Percentiles rank a stretch among this genome's conserved stretches.
phyloP scores from a whole-genome alignment of 1,139 yeast species.

The Nematodospora anomalae region DNA sequence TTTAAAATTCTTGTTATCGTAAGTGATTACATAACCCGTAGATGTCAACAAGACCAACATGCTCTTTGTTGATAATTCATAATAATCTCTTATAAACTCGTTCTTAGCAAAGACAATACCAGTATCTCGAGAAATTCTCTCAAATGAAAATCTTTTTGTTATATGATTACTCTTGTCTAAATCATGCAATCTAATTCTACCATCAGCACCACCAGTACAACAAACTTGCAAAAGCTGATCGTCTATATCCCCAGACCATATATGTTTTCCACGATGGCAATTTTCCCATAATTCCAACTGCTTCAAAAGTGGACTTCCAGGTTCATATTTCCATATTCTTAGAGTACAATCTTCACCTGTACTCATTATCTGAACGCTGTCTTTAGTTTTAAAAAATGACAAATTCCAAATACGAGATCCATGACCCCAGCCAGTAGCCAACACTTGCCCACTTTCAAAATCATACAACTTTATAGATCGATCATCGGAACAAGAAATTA shows the following conservation, averaged over 20 bases:
- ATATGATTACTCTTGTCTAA: conserved; percentile 23
- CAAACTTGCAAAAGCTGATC: conserved; percentile 41
- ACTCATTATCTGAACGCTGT: conserved; percentile 50
- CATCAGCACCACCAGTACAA: conserved; percentile 90
- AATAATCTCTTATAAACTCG: conserved; percentile 66
- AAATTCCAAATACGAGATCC: conserved; percentile 91
- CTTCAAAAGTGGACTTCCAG: conserved; percentile 22
- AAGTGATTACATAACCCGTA: conserved; percentile 51
- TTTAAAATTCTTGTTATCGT: conserved; percentile 25
- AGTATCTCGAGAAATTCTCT: conserved; percentile 28
- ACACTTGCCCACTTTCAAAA: conserved; percentile 50
- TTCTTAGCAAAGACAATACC: conserved; percentile 33
- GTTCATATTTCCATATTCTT: conserved; percentile 65
- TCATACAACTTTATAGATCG: conserved; percentile 81
- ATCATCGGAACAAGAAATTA: conserved; percentile 90
- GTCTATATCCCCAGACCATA: conserved; percentile 78
- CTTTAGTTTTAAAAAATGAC: conserved; percentile 48
- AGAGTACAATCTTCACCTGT: conserved; percentile 89
- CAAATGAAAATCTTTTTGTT: conserved; percentile 24
- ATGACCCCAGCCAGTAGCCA: conserved; percentile 95
- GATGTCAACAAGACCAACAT: conserved; percentile 62
- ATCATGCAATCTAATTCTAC: conserved; percentile 66
- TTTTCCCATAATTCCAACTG: conserved; percentile 44
- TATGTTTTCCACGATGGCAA: conserved; percentile 81
- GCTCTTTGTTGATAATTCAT: conserved; percentile 35